Conservation (phyloP, 768 basidiomycete species). For the Pleurotus djamor region DNA sequence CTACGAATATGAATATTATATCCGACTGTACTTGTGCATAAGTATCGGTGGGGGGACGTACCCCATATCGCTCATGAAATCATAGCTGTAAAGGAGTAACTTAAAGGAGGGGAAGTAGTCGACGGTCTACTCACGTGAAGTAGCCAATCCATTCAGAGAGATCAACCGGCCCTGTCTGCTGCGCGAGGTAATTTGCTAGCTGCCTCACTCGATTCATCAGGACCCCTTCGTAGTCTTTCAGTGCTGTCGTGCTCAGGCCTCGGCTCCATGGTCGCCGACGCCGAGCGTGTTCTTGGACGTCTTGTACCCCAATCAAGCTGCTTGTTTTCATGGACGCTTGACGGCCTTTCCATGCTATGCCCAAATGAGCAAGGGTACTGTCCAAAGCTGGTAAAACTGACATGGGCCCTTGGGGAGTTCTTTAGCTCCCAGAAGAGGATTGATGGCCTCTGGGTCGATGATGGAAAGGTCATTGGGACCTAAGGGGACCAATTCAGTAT, state of each 20-base stretch:
- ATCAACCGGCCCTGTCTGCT: constrained; percentile 22
- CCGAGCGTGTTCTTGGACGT: constrained; percentile 38
- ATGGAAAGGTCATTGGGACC: constrained; percentile 63
- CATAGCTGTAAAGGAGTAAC: constrained; percentile 23
- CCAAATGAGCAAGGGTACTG: not conserved
- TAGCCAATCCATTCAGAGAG: constrained; percentile 32
- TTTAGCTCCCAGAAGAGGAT: constrained; percentile 42
- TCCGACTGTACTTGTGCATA: not conserved
- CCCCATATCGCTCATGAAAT: constrained; percentile 43
- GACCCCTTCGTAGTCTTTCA: constrained; percentile 44
- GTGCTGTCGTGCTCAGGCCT: constrained; percentile 39
- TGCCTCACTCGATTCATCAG: constrained; percentile 34
- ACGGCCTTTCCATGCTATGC: constrained; percentile 54
- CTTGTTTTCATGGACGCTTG: constrained; percentile 33
- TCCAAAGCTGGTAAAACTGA: constrained; percentile 6
- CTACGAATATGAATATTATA: constrained; percentile 18
- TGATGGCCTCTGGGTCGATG: constrained; percentile 37
- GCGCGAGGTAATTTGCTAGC: constrained; percentile 33
- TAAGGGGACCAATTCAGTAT: constrained; percentile 13
- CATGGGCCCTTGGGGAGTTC: constrained; percentile 57
- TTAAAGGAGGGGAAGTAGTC: not conserved
- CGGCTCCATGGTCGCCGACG: constrained; percentile 49
- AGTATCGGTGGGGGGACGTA: constrained; percentile 5
- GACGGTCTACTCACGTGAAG: constrained; percentile 31
- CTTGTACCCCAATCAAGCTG: constrained; percentile 31